Evolutionary conservation across 345 rosid genomes (phyloP), one percentile per base, ranked within the genome.

Genomic region (Populus nigra): DNA sequence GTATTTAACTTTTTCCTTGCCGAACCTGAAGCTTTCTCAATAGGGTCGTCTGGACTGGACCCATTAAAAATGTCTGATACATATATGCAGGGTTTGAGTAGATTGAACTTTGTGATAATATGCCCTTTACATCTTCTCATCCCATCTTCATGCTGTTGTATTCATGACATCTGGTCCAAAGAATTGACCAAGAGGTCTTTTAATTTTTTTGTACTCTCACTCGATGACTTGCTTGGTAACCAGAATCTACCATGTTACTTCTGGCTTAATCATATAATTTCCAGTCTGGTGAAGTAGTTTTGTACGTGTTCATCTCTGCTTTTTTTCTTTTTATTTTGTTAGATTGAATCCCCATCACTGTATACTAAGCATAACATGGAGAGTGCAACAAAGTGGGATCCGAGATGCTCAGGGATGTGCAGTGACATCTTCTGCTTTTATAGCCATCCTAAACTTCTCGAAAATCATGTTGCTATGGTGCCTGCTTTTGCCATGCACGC

Each of bases 331-430:
- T 57, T 18, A 6, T 6, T 53, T 20, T n/a, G 27, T 27, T 65
- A 57, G 80, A 38, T 57, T 65, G 76, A 50, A 74, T 77, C 85
- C 29, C 68, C 63, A 57, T 57, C 70, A 15, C 77, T 16, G 11
- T 47, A 68, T 66, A 41, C 45, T 22, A 85, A 75, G 41, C 72
- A n/a, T 50, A 16, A 13, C 69, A 35, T 68, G 73, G 73, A 73
- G 68, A 45, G 63, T 1, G 57, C 73, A 68, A 79, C 73, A 15
- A 79, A 79, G 61, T 73, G 81, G 81, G 77, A 73, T n/a, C 61
- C 73, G 12, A 31, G 23, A 12, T 22, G 69, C 68, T 50, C 43
- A 22, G n/a, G 50, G 31, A 53, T 27, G 36, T 20, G 61, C 16
- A 23, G n/a, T 66, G 68, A 50, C 31, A 33, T 23, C n/a, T 23